Percentiles rank a stretch among this genome's conserved stretches.
phyloP scores from a whole-genome alignment of 2,329 filamentous ascomycete species.

The Curvularia sp. region DNA sequence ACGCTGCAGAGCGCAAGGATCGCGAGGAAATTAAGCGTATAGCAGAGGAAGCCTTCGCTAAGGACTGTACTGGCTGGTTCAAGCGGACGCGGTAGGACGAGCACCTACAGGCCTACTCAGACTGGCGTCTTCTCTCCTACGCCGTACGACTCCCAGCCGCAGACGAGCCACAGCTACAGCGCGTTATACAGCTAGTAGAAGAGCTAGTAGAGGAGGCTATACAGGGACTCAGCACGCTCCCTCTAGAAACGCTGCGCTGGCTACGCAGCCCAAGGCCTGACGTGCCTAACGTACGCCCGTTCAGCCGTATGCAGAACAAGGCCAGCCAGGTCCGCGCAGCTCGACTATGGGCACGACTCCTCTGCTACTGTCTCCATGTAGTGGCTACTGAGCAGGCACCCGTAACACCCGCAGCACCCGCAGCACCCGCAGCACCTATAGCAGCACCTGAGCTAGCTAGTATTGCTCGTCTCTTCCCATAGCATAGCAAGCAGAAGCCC shows the following conservation, averaged over 20 bases:
- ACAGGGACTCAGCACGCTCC: neutral
- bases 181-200: neutral
- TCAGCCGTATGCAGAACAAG: constrained; percentile 1
- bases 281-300: neutral
- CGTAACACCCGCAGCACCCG: too few relatives aligned
- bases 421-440: neutral
- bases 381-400: constrained; percentile 5
- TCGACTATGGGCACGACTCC: neutral
- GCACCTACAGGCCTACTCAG: constrained; percentile 3
- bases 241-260: neutral
- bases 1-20: neutral
- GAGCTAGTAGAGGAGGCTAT: constrained; percentile 2
- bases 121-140: constrained; percentile 6
- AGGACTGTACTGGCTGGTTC: constrained; percentile 7
- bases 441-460: neutral
- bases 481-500: neutral
- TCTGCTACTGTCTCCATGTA: constrained; percentile 6
- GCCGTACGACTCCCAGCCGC: neutral
- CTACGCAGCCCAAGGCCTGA: neutral
- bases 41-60: neutral
- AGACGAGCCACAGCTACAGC: neutral
- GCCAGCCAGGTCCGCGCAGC: neutral
- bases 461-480: neutral
- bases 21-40: neutral
- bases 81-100: constrained; percentile 8